phyloP scores from a whole-genome alignment of 2,329 filamentous ascomycete species.

The Coniosporium uncinatum region DNA sequence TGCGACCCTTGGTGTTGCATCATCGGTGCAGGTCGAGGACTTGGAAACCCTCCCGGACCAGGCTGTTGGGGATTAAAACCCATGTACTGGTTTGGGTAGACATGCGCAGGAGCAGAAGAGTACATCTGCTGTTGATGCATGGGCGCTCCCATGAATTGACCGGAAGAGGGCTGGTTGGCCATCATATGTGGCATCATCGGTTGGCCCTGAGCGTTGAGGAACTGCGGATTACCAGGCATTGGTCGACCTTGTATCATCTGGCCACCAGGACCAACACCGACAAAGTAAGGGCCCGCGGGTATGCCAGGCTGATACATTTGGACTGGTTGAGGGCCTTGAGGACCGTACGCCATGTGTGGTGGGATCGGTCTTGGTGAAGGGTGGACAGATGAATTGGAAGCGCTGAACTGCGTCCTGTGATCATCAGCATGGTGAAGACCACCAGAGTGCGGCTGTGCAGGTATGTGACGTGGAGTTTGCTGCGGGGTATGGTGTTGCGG shows the following conservation, averaged over 20 bases:
- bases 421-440: slow-evolving; percentile 68
- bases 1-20: slow-evolving; percentile 96
- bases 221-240: slow-evolving; percentile 64
- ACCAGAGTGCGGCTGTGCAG: slow-evolving; percentile 67
- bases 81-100: slow-evolving; percentile 57
- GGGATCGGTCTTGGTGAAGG: slow-evolving; percentile 76
- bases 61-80: slow-evolving; percentile 27
- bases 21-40: slow-evolving; percentile 82
- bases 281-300: slow-evolving; percentile 40
- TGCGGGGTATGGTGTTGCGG: slow-evolving; percentile 66
- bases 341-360: slow-evolving; percentile 66
- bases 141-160: slow-evolving; percentile 63
- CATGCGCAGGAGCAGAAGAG: slow-evolving; percentile 57
- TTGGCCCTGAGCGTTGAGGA: slow-evolving; percentile 63
- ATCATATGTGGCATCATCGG: slow-evolving; percentile 74
- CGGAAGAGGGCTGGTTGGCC: slow-evolving; percentile 67
- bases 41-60: slow-evolving; percentile 77
- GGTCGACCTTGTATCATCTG: slow-evolving; percentile 64
- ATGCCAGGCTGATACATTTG: slow-evolving; percentile 36
- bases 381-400: slow-evolving; percentile 72
- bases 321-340: slow-evolving; percentile 55
- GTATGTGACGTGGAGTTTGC: slow-evolving; percentile 73
- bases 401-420: slow-evolving; percentile 82
- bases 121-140: slow-evolving; percentile 74
- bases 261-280: slow-evolving; percentile 64